Conservation (phyloP, 352 stramenopile genomes). For the Globisporangium rhizosaccharum region DNA sequence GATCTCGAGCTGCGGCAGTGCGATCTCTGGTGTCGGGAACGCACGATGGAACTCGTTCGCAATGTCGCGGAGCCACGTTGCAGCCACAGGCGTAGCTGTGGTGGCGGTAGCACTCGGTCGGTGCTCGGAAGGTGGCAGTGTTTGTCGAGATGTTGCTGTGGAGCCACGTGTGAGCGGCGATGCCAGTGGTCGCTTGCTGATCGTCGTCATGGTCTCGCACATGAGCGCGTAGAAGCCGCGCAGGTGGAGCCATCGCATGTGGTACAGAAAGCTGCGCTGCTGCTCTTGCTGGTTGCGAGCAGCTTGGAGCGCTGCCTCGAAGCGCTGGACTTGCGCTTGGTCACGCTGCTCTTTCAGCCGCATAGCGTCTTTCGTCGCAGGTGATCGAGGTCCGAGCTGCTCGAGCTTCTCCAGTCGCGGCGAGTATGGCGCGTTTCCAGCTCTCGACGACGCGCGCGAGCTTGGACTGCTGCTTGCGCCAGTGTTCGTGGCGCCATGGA, state of each 20-base stretch:
- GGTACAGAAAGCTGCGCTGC: constrained; percentile 30
- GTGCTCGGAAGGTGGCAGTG: too few species aligned
- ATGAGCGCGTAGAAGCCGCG: constrained; percentile 41
- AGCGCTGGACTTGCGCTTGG: constrained; percentile 15
- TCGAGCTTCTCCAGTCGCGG: constrained; percentile 6
- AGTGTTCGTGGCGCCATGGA: not conserved
- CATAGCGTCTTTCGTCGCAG: constrained; percentile 2
- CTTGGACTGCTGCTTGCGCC: not conserved
- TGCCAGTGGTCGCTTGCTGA: not conserved
- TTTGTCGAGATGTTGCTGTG: not conserved
- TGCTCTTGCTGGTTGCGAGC: constrained; percentile 28
- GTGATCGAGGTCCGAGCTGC: not conserved
- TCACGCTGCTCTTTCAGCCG: constrained; percentile 42
- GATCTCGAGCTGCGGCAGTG: constrained; percentile 37
- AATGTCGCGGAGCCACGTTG: constrained; percentile 28
- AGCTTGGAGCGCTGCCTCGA: constrained; percentile 14
- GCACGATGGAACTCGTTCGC: constrained; percentile 23
- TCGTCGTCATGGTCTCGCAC: constrained; percentile 18
- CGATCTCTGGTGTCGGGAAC: constrained; percentile 21
- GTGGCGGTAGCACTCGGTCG: not conserved
- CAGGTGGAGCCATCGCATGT: constrained; percentile 37
- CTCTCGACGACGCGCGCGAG: too few species aligned
- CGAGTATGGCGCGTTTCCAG: not conserved
- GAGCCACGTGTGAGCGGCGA: constrained; percentile 4
- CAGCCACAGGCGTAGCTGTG: not conserved